Base-by-base conservation (phyloP, 2,329 filamentous ascomycete genomes). In the Plectosphaerella plurivora region DNA sequence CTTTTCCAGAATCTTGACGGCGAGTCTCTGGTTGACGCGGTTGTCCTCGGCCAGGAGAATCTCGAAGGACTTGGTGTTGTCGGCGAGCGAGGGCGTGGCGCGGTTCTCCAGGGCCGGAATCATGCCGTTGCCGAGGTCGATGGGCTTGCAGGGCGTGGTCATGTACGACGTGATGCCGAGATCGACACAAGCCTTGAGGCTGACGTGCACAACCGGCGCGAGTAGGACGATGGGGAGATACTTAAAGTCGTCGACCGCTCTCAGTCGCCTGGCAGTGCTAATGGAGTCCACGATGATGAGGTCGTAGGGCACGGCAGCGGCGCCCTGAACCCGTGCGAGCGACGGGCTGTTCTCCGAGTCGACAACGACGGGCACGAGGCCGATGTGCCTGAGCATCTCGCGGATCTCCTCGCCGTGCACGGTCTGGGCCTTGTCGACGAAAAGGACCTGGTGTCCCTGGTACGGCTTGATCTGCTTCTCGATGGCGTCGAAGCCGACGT, bases 111-210 rank as follows among this genome's bases (percentile, higher is more conserved):
- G 77, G 3, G 94, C 94, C 7, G 94, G 94, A 16, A 97, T 89
- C 82, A 99, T 92, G 59, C 92, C 93, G 64, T 97, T 97, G 55
- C 91, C 92, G 53, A 99, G 76, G 68, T 99, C 94, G 57, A 97
- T 96, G 5, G 93, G 84, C 63, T 93, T 82, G 72, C 94, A 97
- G 9, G 94, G 94, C 15, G 91, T 96, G 2, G 94, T 97, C 91
- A 97, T 97, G 71, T 97, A 97, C 49, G 92, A 97, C n/a, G 92
- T 95, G 60, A 99, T 96, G 57, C 94, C 93, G 58, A 97, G 81
- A 67, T 97, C 94, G 54, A 97, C 75, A 53, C 93, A 94, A 3
- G 91, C 94, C 74, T 96, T 96, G 61, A 99, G 79, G 68, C 86
- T 95, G 60, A 97, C 91, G 55, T 92, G 89, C 12, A 97, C 91